Base-by-base conservation (phyloP, 352 stramenopile species). In the Phytopythium chamaehyphon region DNA sequence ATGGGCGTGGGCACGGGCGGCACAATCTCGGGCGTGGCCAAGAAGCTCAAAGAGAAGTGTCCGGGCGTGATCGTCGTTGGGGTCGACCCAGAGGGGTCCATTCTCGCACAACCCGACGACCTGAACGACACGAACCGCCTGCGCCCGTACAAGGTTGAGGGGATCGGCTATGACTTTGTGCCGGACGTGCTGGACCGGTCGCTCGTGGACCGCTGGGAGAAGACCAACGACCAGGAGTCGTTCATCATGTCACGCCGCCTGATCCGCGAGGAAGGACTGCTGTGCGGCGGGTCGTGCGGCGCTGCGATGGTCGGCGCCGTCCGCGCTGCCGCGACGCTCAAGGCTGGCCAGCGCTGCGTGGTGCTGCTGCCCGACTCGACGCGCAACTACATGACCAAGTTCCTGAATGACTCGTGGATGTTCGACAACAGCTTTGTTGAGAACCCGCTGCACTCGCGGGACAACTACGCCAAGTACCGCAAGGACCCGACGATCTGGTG, bases 351-450 rank as follows among this genome's bases (percentile, higher is more conserved):
- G 66, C 86, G 88, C 12, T 97, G 88, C 60, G 94, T 98, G 8
- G 90, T 98, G 11, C 71, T 98, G 35, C 69, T 98, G 7, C 88
- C 94, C 1, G 96, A 98, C 69, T 97, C 82, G 43, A 96, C 96
- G 18, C 76, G 95, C 22, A 98, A 98, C 75, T 98, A 98, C 88
- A 98, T 98, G 94, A 96, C 80, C 61, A 98, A 98, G 73, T 97
- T 96, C 55, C 56, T 98, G 19, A 96, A 83, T 49, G 93, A 98
- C 73, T 77, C 96, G 61, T 98, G 96, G 96, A 93, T 93, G 83
- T 89, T 76, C 47, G 77, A 79, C 37, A 83, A 91, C 66, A 65
- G 82, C 38, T 91, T 68, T 43, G 76, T 88, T 22, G 69, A 78
- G 46, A 82, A 83, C 60, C 69, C 74, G 47, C 57, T 87, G 44